These are phyloP conservation scores for Ceriops decandra DNA, from an alignment of 345 rosid species.

Conservation along the genomic window DNA sequence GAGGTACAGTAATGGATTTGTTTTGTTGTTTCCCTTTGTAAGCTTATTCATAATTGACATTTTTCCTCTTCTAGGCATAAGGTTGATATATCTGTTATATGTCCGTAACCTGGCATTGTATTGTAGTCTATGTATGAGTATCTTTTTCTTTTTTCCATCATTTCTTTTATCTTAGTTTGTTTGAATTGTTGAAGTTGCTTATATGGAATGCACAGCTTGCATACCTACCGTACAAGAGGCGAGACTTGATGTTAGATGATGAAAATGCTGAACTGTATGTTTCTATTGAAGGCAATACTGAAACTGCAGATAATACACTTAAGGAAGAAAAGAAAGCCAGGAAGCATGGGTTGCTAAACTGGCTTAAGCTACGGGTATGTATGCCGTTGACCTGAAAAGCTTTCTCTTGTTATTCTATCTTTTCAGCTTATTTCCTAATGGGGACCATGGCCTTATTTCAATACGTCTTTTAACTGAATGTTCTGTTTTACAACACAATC, in stretches of 20 bases:
- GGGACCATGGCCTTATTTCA: background rate
- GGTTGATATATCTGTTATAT: conserved; percentile 8
- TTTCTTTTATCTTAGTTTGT: conserved; percentile 21
- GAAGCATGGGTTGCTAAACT: conserved; percentile 86
- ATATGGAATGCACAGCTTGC: conserved; percentile 61
- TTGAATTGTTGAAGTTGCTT: conserved; percentile 24
- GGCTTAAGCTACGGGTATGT: conserved; percentile 89
- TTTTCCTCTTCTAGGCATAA: conserved; percentile 5
- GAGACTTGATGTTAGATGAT: conserved; percentile 89
- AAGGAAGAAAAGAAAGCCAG: conserved; percentile 84
- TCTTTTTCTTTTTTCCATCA: background rate
- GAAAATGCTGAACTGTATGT: conserved; percentile 77
- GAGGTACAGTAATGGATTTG: conserved; percentile 53
- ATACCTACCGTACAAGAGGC: conserved; percentile 90
- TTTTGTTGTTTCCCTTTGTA: background rate
- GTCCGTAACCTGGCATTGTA: background rate
- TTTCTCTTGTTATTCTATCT: conserved; percentile 1
- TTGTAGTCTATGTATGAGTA: background rate
- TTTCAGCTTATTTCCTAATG: background rate
- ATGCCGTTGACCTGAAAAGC: conserved; percentile 12
- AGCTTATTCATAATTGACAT: conserved; percentile 6
- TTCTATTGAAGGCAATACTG: conserved; percentile 65
- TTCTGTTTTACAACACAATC: background rate
- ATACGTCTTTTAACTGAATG: background rate
- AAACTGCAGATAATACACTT: conserved; percentile 45